Conservation (phyloP, 1,139 yeast genomes). For the Geotrichum fermentans region DNA sequence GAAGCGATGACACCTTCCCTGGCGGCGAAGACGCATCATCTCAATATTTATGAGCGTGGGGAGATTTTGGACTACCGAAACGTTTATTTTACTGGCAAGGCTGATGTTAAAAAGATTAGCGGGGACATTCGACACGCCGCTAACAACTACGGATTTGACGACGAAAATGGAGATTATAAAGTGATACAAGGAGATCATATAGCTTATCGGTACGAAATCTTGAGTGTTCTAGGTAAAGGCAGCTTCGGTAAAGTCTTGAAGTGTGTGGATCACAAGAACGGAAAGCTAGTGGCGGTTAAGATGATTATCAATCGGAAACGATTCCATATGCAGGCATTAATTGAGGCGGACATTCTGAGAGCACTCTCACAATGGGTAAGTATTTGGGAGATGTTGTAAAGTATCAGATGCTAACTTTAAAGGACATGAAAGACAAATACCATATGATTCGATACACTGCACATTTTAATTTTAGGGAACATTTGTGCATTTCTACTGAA, state of each 20-base stretch:
- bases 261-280: constrained; percentile 63
- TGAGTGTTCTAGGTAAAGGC: constrained; percentile 64
- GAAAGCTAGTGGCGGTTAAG: constrained; percentile 62
- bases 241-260: constrained; percentile 78
- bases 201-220: constrained; percentile 65
- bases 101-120: constrained; percentile 29
- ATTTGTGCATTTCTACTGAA: constrained; percentile 77
- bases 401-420: constrained; percentile 15
- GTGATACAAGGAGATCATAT: constrained; percentile 63
- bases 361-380: constrained; percentile 38
- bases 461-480: constrained; percentile 77
- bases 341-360: constrained; percentile 68
- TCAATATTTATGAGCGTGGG: constrained; percentile 50
- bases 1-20: constrained; percentile 30
- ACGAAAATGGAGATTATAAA: constrained; percentile 57
- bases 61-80: constrained; percentile 44
- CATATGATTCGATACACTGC: constrained; percentile 55
- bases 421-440: constrained; percentile 43
- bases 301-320: constrained; percentile 68
- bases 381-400: constrained; percentile 1
- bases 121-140: constrained; percentile 43
- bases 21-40: constrained; percentile 26
- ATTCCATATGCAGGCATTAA: constrained; percentile 73
- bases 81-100: constrained; percentile 41
- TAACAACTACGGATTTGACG: constrained; percentile 69